Base-by-base conservation (phyloP, 345 rosid species). In the Gossypium mustelinum region DNA sequence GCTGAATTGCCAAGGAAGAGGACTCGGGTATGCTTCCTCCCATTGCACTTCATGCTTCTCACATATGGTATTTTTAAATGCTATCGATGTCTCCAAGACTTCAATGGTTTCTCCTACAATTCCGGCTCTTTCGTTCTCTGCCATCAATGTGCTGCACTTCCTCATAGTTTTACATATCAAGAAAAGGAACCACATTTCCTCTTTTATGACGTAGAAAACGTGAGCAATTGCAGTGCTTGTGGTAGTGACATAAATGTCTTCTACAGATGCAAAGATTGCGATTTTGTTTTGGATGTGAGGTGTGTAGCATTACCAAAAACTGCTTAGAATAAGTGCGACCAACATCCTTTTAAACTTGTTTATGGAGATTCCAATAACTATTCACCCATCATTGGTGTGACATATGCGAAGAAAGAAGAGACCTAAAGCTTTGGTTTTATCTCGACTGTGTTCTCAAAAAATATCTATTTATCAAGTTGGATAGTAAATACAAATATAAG, bases 401-500 rank as follows among this genome's bases (percentile, higher is more conserved):
- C 22, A 73, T 73, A 0, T 41, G 72, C 22, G 74, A 71, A 56
- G 66, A 77, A 73, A 22, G 17, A 59, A 76, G 55, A 76, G 73
- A 80, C 20, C 62, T 55, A 13, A 20, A 7, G 12, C 18, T 67
- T 16, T 76, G 67, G 70, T 76, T 68, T 47, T 68, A 80, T 41
- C 50, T 11, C 7, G 1, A 72, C 18, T 72, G 41, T 20, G 65
- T 20, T n/a, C 41, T 72, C 14, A 16, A 20, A 7, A 7, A 9
- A 2, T 11, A 6, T 11, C 10, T 29, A 55, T 56, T 72, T 72
- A 1, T 56, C 20, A 56, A 56, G 64, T 6, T 0, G 0, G 52
- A 52, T 0, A 54, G 9, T 7, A 56, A 2, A 2, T 39, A 11
- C 27, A 13, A 8, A 8, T 2, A 2, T 11, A 0, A 29, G 2